A percentile compares a stretch with the other conserved stretches of the same genome.
Evolutionary conservation across 2,329 filamentous ascomycete genomes (phyloP).

Genomic region (Aspergillus aculeatinus): DNA sequence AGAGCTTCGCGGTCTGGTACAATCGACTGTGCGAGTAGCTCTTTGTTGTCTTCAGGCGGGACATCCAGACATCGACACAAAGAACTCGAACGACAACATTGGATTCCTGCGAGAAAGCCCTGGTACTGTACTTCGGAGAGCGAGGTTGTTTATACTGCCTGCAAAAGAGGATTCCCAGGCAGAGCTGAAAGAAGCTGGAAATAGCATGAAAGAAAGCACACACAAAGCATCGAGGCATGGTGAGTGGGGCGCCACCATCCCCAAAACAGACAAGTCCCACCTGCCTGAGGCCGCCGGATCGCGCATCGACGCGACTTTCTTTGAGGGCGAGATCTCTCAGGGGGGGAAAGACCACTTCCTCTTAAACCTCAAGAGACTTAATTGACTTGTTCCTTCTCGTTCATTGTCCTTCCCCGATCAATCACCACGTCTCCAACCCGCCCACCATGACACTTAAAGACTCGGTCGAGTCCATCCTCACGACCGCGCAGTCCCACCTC

Average conservation of each 20-base stretch:
- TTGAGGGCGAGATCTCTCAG: neutral
- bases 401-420: neutral
- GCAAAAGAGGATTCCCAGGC: too few species aligned
- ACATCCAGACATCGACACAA: too few species aligned
- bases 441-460: conserved; percentile 3
- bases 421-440: neutral
- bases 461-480: conserved; percentile 1
- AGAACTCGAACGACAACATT: too few species aligned
- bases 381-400: too few species aligned
- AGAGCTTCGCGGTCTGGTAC: too few species aligned
- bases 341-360: neutral
- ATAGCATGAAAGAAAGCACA: neutral
- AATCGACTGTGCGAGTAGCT: too few species aligned
- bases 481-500: neutral
- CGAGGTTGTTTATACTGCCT: too few species aligned
- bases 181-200: too few species aligned
- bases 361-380: neutral
- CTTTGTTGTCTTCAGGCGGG: too few species aligned
- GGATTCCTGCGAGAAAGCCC: too few species aligned
- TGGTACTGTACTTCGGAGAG: too few species aligned
- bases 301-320: neutral
- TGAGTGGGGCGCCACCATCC: neutral
- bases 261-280: neutral
- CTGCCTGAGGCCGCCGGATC: neutral
- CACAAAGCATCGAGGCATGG: neutral